Conservation (phyloP, 805 yeast genomes). For the Kazachstania bromeliacearum region DNA sequence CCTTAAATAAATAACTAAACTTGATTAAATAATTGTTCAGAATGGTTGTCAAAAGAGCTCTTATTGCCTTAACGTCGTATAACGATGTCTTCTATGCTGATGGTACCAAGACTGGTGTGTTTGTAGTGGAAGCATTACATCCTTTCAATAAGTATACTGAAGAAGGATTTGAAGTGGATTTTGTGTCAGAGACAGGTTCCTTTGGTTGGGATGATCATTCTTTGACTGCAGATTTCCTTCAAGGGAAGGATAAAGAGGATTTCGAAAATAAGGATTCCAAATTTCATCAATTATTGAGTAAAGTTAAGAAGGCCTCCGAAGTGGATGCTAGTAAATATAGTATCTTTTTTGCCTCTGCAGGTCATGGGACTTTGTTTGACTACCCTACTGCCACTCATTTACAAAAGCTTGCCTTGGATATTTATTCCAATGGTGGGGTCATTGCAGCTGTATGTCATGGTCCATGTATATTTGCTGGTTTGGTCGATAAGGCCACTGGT, state of each 20-base stretch:
- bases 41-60: constrained; percentile 25
- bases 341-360: constrained; percentile 54
- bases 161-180: constrained; percentile 43
- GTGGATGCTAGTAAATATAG: constrained; percentile 41
- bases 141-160: constrained; percentile 42
- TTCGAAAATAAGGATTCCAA: constrained; percentile 33
- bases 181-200: constrained; percentile 51
- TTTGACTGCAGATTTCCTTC: constrained; percentile 31
- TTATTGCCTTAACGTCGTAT: constrained; percentile 37
- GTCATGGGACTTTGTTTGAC: constrained; percentile 55
- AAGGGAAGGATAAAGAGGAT: constrained; percentile 36
- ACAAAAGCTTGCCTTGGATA: constrained; percentile 36
- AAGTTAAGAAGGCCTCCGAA: constrained; percentile 40
- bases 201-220: constrained; percentile 55
- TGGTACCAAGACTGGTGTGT: constrained; percentile 54
- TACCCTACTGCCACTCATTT: constrained; percentile 43
- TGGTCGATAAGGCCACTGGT: constrained; percentile 36
- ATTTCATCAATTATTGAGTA: constrained; percentile 32
- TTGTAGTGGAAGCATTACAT: constrained; percentile 48
- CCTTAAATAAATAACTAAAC: too few species aligned
- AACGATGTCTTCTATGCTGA: constrained; percentile 43
- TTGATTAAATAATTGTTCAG: too few species aligned
- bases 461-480: constrained; percentile 45
- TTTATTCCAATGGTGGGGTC: constrained; percentile 45
- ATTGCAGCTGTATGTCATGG: constrained; percentile 64